These are phyloP conservation scores for Oehlia diaphana DNA, from an alignment of 192 early-diverging fungal genomes.

Conservation along the genomic window DNA sequence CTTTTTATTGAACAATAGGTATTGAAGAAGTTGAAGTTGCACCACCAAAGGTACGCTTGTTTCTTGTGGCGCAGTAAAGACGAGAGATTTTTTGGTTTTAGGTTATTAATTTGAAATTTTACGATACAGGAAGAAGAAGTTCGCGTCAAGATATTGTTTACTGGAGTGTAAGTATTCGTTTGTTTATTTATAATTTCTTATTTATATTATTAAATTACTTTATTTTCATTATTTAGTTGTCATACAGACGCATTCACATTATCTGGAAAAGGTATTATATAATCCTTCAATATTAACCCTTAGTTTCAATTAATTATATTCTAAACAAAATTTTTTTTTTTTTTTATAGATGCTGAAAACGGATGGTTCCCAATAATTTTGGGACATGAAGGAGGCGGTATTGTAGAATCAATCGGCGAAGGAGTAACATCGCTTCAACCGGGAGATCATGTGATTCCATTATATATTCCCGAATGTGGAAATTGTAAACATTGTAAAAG, in stretches of 20 bases:
- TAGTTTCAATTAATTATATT: not conserved
- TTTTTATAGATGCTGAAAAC: constrained; percentile 69
- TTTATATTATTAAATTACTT: not conserved
- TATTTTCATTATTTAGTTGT: constrained; percentile 47
- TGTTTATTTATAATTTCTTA: not conserved
- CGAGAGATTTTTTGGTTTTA: too few species aligned
- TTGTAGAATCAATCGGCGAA: constrained; percentile 96
- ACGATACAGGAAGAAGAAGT: constrained; percentile 68
- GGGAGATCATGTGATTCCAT: constrained; percentile 97
- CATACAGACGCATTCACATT: constrained; percentile 96
- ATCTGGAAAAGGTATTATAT: constrained; percentile 62
- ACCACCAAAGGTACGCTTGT: constrained; percentile 69
- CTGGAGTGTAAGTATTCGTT: constrained; percentile 67
- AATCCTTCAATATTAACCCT: too few species aligned
- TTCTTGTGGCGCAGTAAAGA: not conserved
- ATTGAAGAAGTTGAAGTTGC: constrained; percentile 95
- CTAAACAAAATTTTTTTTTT: not conserved
- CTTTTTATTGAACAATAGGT: constrained; percentile 41
- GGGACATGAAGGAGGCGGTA: constrained; percentile 93
- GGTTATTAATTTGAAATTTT: not conserved
- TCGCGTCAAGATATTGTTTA: constrained; percentile 88
- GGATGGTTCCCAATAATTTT: constrained; percentile 85
- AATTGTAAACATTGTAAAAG: constrained; percentile 97
- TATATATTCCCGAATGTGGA: constrained; percentile 87
- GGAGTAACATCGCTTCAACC: constrained; percentile 84